Percentiles rank a stretch among this genome's conserved stretches.
Evolutionary conservation across 805 yeast species (phyloP).

Genomic region (Metschnikowia picachoensis): DNA sequence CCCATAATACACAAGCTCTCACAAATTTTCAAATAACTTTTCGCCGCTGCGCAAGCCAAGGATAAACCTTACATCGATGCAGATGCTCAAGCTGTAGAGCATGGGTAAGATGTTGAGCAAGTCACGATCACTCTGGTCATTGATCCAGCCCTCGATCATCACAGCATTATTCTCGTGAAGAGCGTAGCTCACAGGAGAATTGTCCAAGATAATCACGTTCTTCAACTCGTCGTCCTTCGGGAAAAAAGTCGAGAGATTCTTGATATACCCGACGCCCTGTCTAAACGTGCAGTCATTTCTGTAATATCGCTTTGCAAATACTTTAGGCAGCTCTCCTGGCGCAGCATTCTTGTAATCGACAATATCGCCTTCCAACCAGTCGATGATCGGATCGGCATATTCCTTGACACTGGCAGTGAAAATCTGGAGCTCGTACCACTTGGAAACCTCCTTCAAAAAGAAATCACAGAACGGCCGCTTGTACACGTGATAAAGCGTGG

Average conservation of each 20-base stretch:
- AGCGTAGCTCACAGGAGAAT: constrained; percentile 87
- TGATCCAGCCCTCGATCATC: constrained; percentile 95
- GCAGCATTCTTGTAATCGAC: constrained; percentile 16
- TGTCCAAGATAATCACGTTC: constrained; percentile 77
- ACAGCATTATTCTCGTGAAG: constrained; percentile 85
- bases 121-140: constrained; percentile 89
- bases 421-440: constrained; percentile 85
- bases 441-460: constrained; percentile 70
- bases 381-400: constrained; percentile 96
- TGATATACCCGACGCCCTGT: constrained; percentile 79
- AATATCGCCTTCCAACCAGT: constrained; percentile 74
- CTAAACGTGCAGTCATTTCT: constrained; percentile 75
- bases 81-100: constrained; percentile 66
- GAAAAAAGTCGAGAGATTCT: constrained; percentile 38
- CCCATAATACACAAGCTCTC: neutral
- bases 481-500: constrained; percentile 83
- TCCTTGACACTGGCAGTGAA: constrained; percentile 94
- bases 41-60: constrained; percentile 75
- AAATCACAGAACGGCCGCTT: constrained; percentile 90
- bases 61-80: constrained; percentile 80
- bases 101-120: constrained; percentile 78
- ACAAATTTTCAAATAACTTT: constrained; percentile 44
- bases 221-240: constrained; percentile 68
- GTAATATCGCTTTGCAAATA: constrained; percentile 62
- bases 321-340: constrained; percentile 17